Base-by-base conservation (phyloP, 2,329 filamentous ascomycete species). In the Curvularia sp. region DNA sequence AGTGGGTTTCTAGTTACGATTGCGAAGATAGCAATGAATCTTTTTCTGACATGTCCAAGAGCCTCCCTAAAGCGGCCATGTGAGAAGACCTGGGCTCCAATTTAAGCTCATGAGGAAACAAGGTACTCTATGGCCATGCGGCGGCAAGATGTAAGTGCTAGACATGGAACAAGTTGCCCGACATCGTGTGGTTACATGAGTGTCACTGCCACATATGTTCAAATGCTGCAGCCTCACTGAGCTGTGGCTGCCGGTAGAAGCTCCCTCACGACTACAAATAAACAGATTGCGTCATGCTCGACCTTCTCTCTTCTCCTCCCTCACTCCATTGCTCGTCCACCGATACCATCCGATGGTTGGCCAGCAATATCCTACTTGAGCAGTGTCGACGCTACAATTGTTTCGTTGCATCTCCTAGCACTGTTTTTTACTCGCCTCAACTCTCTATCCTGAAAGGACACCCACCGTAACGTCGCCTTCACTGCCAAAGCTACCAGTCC, bases 331-430 rank as follows among this genome's bases (percentile, higher is more conserved):
- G 15, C 50, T 48, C 12, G 38, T 39, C 41, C 33, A 56, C 52
- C 22, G 13, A 38, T 28, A 43, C 24, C 30, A 53, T 30, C 44
- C 18, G 26, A 22, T 42, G 55, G 58, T 51, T 50, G 56, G 33
- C 42, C 18, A 48, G 57, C 18, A 54, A 22, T 12, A 56, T 58
- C 59, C 56, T 62, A 51, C 44, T 33, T 39, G 43, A 51, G 46
- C 53, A 59, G 35, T 35, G n/a, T 41, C 22, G 35, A 50, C 41
- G 18, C 22, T 35, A 50, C 35, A 5, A 50, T 50, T 50, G 35
- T 28, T 41, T 41, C 30, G 24, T 26, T 15, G 30, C 38, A 30
- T n/a, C 41, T 28, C 18, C 31, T 49, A n/a, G 20, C 22, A 44
- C n/a, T 15, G 18, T 18, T 31, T 18, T 30, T 31, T 49, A 39